Evolutionary conservation across 495 filamentous ascomycete genomes (phyloP), one percentile per base, ranked within the genome.

Genomic region (Parachaetomium inaequale): DNA sequence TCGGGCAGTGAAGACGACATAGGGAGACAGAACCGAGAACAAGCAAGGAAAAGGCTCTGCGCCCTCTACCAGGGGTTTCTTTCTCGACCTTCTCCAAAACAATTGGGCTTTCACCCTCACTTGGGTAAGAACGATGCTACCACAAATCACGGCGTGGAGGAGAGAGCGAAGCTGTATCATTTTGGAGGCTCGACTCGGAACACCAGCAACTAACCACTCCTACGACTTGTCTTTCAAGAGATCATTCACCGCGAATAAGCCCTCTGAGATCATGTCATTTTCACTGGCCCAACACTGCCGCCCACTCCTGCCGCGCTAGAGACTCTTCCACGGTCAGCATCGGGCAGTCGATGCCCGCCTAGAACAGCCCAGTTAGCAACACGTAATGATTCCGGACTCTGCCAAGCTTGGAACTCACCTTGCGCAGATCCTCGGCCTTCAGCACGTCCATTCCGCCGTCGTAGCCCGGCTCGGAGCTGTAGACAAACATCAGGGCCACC

Each of bases 391-490:
- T 17, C 1, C 19, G 8, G 19, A 23, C 3, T n/a, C 19, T 46
- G n/a, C 42, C 0, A 10, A 7, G 4, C 5, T 3, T 4, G n/a
- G 5, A 3, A 36, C 65, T 66, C 52, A 79, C 77, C 68, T 75
- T 70, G 38, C 65, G 67, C 28, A 81, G 59, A 69, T 79, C 75
- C 58, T 74, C 70, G 0, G 73, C 75, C 40, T 47, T 74, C 38
- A 79, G 38, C 49, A 79, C 52, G 0, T 70, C 61, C 68, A 75
- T 74, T 1, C 66, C 69, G 0, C 74, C 77, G 56, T 76, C 75
- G 63, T 78, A 78, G 7, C 77, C 77, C 1, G 75, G 70, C 34
- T 76, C 66, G 6, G 68, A 69, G 31, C 68, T 67, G 62, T 79
- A 76, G 14, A 55, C 19, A 45, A 71, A 77, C 77, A 79, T 78